Evolutionary conservation across 305 asterid species (phyloP), one percentile per base, ranked within the genome.

Genomic region (Fraxinus angustifolia): DNA sequence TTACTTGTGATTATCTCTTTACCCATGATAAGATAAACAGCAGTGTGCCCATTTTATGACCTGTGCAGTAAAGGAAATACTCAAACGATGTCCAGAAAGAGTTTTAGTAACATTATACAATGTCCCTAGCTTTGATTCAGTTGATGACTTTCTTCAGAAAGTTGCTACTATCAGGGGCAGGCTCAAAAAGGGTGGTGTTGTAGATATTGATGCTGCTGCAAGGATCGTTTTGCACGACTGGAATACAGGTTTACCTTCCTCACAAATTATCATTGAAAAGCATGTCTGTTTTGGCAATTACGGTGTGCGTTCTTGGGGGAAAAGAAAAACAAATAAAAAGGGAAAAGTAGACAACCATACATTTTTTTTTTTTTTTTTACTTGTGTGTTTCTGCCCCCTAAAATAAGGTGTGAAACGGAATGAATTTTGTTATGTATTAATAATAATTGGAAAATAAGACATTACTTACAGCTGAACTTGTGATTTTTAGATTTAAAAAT

Each of bases 191-290:
- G 98, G 99, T 70, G 99, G 99, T 68, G 81, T 92, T 62, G 92
- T 93, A 42, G 98, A 96, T 71, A 78, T 90, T 68, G 94, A 87
- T 70, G 93, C 97, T 85, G 91, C 98, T 83, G 97, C 99, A 11
- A 93, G 94, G 85, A 94, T 96, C 77, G 90, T 96, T 81, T 89
- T 96, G 89, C 95, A 91, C 34, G 98, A 92, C 80, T 96, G 98
- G 99, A 96, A 94, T 84, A 97, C 91, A 84, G 98, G 99, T 96
- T 88, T 8, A 10, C 48, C 82, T 58, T 71, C 45, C 67, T 28
- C 14, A 11, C 10, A 56, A 56, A 14, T 70, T 36, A 75, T 45
- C 34, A 11, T 77, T 70, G 65, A 56, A 70, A 16, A 74, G 30
- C 79, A 21, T 60, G 31, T 7, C 28, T 67, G 28, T 78, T 16